Base-by-base conservation (phyloP, 139 green algal species). In the Parachlorella kessleri region DNA sequence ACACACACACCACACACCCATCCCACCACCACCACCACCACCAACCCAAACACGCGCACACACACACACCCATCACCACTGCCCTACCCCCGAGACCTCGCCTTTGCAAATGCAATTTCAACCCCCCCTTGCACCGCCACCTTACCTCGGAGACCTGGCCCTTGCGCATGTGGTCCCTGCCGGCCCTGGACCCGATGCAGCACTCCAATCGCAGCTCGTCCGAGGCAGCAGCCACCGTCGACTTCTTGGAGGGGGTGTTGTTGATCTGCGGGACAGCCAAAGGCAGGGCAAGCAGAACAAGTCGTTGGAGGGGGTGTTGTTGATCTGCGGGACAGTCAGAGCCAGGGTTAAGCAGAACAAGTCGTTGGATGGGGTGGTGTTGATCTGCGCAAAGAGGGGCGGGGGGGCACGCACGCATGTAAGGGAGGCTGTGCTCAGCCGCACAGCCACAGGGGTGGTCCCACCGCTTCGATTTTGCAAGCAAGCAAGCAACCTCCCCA, bases 151-250 rank as follows among this genome's bases (percentile, higher is more conserved):
- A 70, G 6, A 54, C 42, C 72, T 88, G 73, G 24, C 69, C 75
- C 40, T 70, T 72, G 26, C 87, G 78, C 82, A 66, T 30, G 59
- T 91, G 87, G 39, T 91, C 87, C 30, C 82, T 38, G 6, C 87
- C 87, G 26, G 77, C 83, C 9, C 70, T 32, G 1, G 73, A 84
- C 10, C 78, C 66, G 6, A 86, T 85, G 66, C 80, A 90, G 72
- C 68, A 86, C 65, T 83, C 81, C 32, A 91, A 33, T 55, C 84
- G 81, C 73, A 91, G 81, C 69, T 79, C 78, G 30, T 84, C 82
- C 1, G 33, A 73, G 18, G 72, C 77, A 21, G 82, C 77, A 9
- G 77, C 77, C 48, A 80, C 77, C 0, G 68, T 69, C 40, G 82
- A 59, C 59, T 83, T 70, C 55, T 67, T 77, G 38, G 30, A 73